Base-by-base conservation (phyloP, 1,139 yeast species). In the Sugiyamaella pinicola region DNA sequence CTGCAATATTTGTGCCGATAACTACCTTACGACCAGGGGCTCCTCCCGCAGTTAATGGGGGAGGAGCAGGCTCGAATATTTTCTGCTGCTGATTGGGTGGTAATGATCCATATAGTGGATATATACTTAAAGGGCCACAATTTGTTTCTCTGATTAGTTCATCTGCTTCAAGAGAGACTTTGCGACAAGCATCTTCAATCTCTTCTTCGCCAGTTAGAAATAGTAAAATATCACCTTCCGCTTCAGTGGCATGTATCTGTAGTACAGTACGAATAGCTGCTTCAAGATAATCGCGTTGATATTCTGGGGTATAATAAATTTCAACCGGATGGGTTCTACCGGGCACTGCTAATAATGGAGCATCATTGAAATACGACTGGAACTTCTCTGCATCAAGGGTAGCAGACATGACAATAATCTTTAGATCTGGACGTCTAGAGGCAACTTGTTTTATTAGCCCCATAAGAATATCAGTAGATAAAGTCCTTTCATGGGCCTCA, bases 301-400 rank as follows among this genome's bases (percentile, higher is more conserved):
- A 90, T 69, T 93, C 98, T 18, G 97, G 96, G 1, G 99, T 93
- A 70, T 93, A 93, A 72, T 89, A 93, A 54, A 93, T 86, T 69
- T 93, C 99, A 49, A 93, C 99, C 0, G 99, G 98, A 68, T 84
- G 95, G 1, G 99, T 93, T 78, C 99, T 83, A 67, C 99, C 99
- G 2, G 99, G 97, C 33, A 93, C 98, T 0, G 98, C 96, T 61
- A 93, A 78, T 58, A 93, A 74, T 18, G 99, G 99, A 18, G 98
- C 98, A 64, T 86, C 83, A 69, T 85, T 81, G 74, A 93, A 93
- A 71, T 93, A 93, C 24, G 70, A 74, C 72, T 93, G 98, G 69
- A 93, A 93, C 75, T 93, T 93, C 70, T 90, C 95, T 1, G 99
- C 97, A 74, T 93, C 98, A 68, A 93, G 80, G 5, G 99, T 93